Percentiles rank a stretch among this genome's conserved stretches.
These are phyloP conservation scores for Sporisorium scitamineum DNA, from an alignment of 1,284 basidiomycete genomes.

Conservation along the genomic window DNA sequence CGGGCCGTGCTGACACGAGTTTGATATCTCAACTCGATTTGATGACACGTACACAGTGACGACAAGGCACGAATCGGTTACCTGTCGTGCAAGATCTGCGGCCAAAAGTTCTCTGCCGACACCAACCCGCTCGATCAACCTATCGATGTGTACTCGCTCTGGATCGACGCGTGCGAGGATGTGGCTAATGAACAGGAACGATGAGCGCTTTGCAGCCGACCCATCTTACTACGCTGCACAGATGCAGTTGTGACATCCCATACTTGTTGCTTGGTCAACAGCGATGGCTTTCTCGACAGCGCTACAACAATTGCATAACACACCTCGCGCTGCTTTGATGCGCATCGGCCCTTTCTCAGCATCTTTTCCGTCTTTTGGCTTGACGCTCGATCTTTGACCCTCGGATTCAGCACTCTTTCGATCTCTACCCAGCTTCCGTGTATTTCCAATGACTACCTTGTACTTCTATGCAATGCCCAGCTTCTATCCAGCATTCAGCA, in stretches of 20 bases:
- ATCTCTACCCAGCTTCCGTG: background rate
- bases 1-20: background rate
- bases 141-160: slow-evolving; percentile 87
- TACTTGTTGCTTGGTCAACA: background rate
- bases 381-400: background rate
- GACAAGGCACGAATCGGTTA: slow-evolving; percentile 65
- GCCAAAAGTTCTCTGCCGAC: slow-evolving; percentile 61
- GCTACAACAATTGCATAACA: background rate
- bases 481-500: background rate
- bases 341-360: too few relatives aligned
- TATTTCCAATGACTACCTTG: background rate
- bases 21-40: too few relatives aligned
- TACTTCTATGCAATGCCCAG: background rate
- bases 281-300: background rate
- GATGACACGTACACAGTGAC: slow-evolving; percentile 60
- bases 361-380: background rate
- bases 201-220: background rate
- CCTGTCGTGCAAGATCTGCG: slow-evolving; percentile 66
- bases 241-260: background rate
- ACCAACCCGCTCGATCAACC: slow-evolving; percentile 82
- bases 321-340: background rate
- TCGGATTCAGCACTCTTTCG: background rate
- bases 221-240: background rate
- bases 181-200: slow-evolving; percentile 73
- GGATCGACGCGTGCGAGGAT: slow-evolving; percentile 90